These are phyloP conservation scores for Xylaria sp. DNA, from an alignment of 2,329 filamentous ascomycete species.

Conservation along the genomic window DNA sequence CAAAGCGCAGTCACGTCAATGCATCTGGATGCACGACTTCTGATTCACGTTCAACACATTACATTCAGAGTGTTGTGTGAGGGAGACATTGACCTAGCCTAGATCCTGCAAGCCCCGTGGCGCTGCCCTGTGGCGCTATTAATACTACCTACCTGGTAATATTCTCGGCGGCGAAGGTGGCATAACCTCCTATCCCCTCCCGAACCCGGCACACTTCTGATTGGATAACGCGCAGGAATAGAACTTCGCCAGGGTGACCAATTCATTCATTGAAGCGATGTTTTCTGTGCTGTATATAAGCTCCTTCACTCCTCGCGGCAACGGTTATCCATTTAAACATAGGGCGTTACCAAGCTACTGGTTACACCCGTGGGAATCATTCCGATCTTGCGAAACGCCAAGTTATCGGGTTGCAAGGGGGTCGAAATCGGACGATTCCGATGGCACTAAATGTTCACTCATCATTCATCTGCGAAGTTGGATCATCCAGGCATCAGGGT, in stretches of 20 bases:
- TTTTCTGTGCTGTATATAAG: background rate
- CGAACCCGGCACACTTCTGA: background rate
- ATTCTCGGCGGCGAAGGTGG: background rate
- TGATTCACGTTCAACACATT: background rate
- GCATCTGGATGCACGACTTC: background rate
- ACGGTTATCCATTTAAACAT: background rate
- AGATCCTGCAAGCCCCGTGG: background rate
- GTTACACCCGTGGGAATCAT: background rate
- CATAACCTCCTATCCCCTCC: background rate
- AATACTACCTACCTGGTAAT: background rate
- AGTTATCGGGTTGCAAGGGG: background rate
- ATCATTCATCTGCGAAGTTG: background rate
- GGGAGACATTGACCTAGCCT: too few relatives aligned
- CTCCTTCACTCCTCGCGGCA: background rate
- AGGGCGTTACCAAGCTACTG: background rate
- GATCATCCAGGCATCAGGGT: slow-evolving; percentile 2
- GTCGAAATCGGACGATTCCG: slow-evolving; percentile 2
- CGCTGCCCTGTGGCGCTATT: background rate
- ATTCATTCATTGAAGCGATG: background rate
- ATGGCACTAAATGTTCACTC: background rate
- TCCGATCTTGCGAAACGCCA: slow-evolving; percentile 1
- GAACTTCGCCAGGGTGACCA: background rate
- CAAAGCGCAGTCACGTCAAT: background rate
- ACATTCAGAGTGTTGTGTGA: background rate
- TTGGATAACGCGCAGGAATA: background rate